A percentile compares a stretch with the other conserved stretches of the same genome.
Evolutionary conservation across 1,139 yeast species (phyloP).

Genomic region (Pichia sp.): DNA sequence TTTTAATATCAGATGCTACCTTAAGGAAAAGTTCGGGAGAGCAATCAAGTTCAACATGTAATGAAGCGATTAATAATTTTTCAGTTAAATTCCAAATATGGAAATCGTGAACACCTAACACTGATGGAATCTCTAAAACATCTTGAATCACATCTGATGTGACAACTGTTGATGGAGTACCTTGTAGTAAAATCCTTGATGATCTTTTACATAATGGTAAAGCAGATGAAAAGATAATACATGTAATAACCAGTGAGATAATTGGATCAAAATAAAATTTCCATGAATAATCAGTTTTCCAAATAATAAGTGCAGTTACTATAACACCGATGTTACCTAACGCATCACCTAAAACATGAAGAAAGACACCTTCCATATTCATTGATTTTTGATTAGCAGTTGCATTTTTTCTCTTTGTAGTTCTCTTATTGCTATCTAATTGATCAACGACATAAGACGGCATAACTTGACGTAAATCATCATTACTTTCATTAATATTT

Average conservation of each 20-base stretch:
- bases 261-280: slow-evolving; percentile 79
- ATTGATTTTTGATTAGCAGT: slow-evolving; percentile 43
- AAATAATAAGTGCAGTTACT: slow-evolving; percentile 78
- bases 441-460: slow-evolving; percentile 29
- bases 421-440: slow-evolving; percentile 9
- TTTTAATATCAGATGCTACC: slow-evolving; percentile 73
- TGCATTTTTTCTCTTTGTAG: background rate
- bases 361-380: slow-evolving; percentile 95
- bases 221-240: slow-evolving; percentile 85
- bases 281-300: slow-evolving; percentile 92
- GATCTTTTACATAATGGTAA: slow-evolving; percentile 84
- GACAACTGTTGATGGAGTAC: slow-evolving; percentile 78
- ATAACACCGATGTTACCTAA: slow-evolving; percentile 94
- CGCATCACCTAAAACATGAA: slow-evolving; percentile 95
- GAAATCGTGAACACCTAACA: slow-evolving; percentile 84
- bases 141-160: slow-evolving; percentile 68
- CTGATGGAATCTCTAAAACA: slow-evolving; percentile 61
- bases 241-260: slow-evolving; percentile 77
- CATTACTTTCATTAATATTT: slow-evolving; percentile 13
- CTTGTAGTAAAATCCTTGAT: slow-evolving; percentile 83
- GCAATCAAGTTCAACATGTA: slow-evolving; percentile 71
- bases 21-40: slow-evolving; percentile 59
- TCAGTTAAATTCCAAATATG: slow-evolving; percentile 96
- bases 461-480: slow-evolving; percentile 28
- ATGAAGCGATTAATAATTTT: slow-evolving; percentile 77